Base-by-base conservation (phyloP, 225 moss, liverwort and hornwort species). In the Asterella californica region DNA sequence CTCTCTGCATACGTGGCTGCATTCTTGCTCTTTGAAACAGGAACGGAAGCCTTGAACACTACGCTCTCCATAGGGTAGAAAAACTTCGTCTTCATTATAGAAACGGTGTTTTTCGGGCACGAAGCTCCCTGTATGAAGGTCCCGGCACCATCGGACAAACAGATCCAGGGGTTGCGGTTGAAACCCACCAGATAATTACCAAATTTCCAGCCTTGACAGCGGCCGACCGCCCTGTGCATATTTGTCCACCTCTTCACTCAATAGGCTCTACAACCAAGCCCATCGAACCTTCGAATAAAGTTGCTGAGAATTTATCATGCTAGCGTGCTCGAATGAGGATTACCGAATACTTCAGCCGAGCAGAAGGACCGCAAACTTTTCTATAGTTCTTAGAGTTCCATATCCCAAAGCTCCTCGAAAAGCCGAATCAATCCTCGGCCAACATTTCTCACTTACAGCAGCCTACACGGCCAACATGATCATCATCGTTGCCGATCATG, bases 191-290 rank as follows among this genome's bases (percentile, higher is more conserved):
- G 17, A 71, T 77, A 49, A 45, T 65, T 65, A 57, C 74, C 68
- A 27, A 81, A 52, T 75, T 83, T 87, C 76, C 48, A 67, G 62
- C 57, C 76, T 50, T 47, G 83, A 22, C 79, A 71, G 21, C 86
- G 79, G 75, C 81, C 72, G n/a, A 79, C 79, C 46, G 76, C 76
- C 83, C 83, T 79, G 52, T 83, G 83, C 86, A 87, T 87, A 79
- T 73, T 84, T 52, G 49, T 74, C 17, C 8, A 14, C 48, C 5
- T 52, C 52, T 46, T 46, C 71, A n/a, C 25, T 71, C 21, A 32
- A 32, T 10, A 2, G 47, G n/a, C 25, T 47, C 21, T 71, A 48
- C 42, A 38, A 47, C 38, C 71, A 1, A 47, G 10, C n/a, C 46
- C 71, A 18, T 42, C 42, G 42, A 67, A 17, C 36, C 17, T 17